A percentile compares a stretch with the other conserved stretches of the same genome.
Conservation (phyloP, 1,284 basidiomycete species). For the Afroboletus lepidellus region DNA sequence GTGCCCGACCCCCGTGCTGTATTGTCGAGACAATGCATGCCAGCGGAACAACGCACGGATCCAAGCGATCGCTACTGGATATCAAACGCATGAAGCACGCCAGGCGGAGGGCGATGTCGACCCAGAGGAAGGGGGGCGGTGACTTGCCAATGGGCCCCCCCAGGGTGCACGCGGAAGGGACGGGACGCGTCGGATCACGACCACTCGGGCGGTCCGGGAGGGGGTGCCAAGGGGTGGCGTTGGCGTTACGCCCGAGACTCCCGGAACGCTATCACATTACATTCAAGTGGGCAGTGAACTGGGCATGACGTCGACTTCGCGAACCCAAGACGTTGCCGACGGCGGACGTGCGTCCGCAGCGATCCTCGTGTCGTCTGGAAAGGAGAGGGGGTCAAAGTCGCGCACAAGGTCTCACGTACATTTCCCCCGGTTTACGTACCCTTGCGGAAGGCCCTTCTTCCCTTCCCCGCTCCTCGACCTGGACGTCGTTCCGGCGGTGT, state of each 20-base stretch:
- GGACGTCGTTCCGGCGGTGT: neutral
- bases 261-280: conserved; percentile 1
- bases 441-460: conserved; percentile 7
- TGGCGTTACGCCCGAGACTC: conserved; percentile 18
- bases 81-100: neutral
- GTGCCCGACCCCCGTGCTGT: no score
- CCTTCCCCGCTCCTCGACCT: neutral
- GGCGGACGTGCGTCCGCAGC: neutral
- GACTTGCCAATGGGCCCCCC: neutral
- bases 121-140: conserved; percentile 4
- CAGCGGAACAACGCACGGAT: conserved; percentile 22
- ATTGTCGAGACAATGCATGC: conserved; percentile 16
- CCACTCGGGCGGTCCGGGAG: conserved; percentile 1
- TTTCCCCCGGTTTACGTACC: conserved; percentile 20
- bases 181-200: conserved; percentile 26
- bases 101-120: neutral
- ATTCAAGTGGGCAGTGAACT: neutral
- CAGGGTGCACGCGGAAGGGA: conserved; percentile 10
- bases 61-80: conserved; percentile 10
- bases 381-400: neutral
- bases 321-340: neutral
- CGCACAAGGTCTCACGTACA: neutral
- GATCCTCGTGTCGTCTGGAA: conserved; percentile 2
- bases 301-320: no score
- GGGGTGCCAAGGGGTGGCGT: conserved; percentile 12